Conservation (phyloP, 176 grass and related monocot genomes). For the Tillandsia leiboldiana region DNA sequence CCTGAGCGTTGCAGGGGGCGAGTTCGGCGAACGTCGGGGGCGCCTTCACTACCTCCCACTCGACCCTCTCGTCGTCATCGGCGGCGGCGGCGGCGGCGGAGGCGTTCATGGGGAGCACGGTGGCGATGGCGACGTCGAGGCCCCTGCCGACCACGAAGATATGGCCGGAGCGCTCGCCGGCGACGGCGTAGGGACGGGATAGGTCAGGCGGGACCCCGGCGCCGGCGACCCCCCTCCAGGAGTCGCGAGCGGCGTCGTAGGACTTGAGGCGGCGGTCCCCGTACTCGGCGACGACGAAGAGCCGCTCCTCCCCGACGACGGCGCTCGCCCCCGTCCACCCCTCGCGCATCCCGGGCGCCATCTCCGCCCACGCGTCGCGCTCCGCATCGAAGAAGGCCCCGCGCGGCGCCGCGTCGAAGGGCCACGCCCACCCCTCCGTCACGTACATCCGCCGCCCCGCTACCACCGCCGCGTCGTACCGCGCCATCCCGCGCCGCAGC, state of each 20-base stretch:
- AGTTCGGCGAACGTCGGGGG: slow-evolving; percentile 59
- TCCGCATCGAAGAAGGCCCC: slow-evolving; percentile 68
- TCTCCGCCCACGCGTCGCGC: slow-evolving; percentile 61
- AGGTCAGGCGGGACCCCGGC: slow-evolving; percentile 12
- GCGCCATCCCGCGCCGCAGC: slow-evolving; percentile 42
- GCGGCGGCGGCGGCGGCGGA: no score
- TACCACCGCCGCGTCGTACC: slow-evolving; percentile 77
- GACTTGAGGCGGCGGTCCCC: slow-evolving; percentile 75
- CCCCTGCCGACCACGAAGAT: slow-evolving; percentile 77
- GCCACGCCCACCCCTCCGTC: slow-evolving; percentile 96
- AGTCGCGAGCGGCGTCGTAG: slow-evolving; percentile 49
- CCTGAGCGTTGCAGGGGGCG: slow-evolving; percentile 69
- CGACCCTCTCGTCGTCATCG: slow-evolving; percentile 37
- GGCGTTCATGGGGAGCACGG: slow-evolving; percentile 1
- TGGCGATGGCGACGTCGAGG: slow-evolving; percentile 63
- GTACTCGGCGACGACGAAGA: slow-evolving; percentile 90
- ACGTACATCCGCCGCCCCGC: slow-evolving; percentile 62
- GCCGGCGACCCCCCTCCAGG: slow-evolving; percentile 54
- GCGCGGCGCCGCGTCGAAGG: slow-evolving; percentile 72
- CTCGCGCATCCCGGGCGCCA: slow-evolving; percentile 76
- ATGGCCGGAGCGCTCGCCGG: slow-evolving; percentile 2
- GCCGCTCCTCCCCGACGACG: slow-evolving; percentile 30
- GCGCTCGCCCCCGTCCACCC: slow-evolving; percentile 93
- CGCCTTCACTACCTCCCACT: slow-evolving; percentile 85
- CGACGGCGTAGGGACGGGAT: slow-evolving; percentile 1